These are phyloP conservation scores for Dendrocalamus sinicus DNA, from an alignment of 176 grass and related monocot species.

Conservation along the genomic window DNA sequence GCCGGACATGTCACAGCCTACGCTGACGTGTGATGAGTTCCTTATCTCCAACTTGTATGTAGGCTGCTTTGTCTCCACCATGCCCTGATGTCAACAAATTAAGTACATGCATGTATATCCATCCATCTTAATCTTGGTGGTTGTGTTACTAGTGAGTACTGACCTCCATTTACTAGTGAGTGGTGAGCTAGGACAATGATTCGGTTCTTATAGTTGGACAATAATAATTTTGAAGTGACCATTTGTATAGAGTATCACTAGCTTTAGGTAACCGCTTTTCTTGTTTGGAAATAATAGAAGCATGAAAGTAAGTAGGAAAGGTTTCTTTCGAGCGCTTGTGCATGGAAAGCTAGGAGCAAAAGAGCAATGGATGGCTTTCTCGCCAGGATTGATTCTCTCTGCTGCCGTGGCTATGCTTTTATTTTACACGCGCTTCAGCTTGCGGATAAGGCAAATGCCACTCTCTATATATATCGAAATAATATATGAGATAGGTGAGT, in stretches of 20 bases:
- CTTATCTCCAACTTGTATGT: neutral
- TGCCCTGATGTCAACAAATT: neutral
- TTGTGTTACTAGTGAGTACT: neutral
- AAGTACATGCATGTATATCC: neutral
- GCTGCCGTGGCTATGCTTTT: neutral
- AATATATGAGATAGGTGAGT: neutral
- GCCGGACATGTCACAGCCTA: neutral
- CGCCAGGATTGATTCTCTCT: constrained; percentile 5
- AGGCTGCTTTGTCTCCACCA: neutral
- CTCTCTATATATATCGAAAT: neutral
- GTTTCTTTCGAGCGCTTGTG: constrained; percentile 33
- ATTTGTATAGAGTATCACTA: neutral
- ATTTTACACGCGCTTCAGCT: constrained; percentile 7
- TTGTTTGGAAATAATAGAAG: neutral
- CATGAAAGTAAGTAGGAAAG: neutral
- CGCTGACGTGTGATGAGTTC: constrained; percentile 3
- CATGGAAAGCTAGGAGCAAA: constrained; percentile 31
- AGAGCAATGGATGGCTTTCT: constrained; percentile 17
- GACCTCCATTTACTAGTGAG: neutral
- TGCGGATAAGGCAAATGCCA: constrained; percentile 32
- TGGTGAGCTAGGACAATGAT: constrained; percentile 32
- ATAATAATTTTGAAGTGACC: neutral
- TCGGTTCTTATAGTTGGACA: constrained; percentile 8
- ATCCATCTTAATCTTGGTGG: neutral
- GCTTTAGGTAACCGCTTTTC: constrained; percentile 14